phyloP scores from a whole-genome alignment of 2,329 filamentous ascomycete species.

The Moelleriella libera region DNA sequence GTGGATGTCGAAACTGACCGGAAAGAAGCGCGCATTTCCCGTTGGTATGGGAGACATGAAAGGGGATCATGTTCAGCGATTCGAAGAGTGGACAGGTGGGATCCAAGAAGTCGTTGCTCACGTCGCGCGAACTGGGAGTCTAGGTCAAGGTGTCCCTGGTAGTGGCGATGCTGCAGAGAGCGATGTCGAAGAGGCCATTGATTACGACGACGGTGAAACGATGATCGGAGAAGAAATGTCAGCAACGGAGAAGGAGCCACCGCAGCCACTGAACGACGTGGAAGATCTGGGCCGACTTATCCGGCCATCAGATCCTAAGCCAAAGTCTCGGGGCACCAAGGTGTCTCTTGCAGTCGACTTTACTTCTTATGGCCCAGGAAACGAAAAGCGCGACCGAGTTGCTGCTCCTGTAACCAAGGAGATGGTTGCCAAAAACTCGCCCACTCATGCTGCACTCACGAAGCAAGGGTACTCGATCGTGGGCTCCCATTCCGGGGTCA shows the following conservation, averaged over 20 bases:
- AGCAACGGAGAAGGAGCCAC: constrained; percentile 17
- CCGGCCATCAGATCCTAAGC: constrained; percentile 26
- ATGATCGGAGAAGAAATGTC: constrained; percentile 26
- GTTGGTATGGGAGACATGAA: constrained; percentile 81
- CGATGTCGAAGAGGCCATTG: constrained; percentile 57
- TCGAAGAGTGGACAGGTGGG: constrained; percentile 68
- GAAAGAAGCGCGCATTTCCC: constrained; percentile 73
- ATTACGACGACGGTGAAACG: constrained; percentile 40
- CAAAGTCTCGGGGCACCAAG: constrained; percentile 14
- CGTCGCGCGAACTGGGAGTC: constrained; percentile 43
- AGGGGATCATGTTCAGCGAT: constrained; percentile 47
- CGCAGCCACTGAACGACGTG: constrained; percentile 53
- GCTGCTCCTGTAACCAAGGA: constrained; percentile 48
- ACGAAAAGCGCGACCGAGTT: constrained; percentile 26
- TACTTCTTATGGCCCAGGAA: constrained; percentile 49
- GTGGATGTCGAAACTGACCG: constrained; percentile 94
- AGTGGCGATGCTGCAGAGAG: constrained; percentile 79
- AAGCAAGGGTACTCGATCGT: constrained; percentile 96
- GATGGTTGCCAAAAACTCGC: constrained; percentile 87
- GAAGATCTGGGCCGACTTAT: constrained; percentile 68
- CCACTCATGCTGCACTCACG: constrained; percentile 76
- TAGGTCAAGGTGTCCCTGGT: constrained; percentile 55
- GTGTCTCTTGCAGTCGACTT: constrained; percentile 70
- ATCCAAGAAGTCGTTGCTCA: constrained; percentile 55
- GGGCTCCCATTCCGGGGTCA: constrained; percentile 88